These are phyloP conservation scores for Thermothielavioides terrestris DNA, from an alignment of 495 filamentous ascomycete genomes.

Conservation along the genomic window DNA sequence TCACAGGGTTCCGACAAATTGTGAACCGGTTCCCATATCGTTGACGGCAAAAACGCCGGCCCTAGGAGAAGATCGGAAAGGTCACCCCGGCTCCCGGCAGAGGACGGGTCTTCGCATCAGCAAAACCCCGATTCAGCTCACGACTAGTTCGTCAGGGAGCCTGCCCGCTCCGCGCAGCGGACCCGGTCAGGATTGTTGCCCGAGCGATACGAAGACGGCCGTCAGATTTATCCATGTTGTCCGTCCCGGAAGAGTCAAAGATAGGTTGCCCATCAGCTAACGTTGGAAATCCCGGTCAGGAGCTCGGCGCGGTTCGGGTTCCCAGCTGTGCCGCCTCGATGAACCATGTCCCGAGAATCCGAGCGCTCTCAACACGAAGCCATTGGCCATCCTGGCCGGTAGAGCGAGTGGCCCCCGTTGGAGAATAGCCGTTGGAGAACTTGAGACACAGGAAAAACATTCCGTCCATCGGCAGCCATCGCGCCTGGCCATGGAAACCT, in stretches of 20 bases:
- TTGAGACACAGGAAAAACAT: constrained; percentile 13
- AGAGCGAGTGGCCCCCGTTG: background rate
- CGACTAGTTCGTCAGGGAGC: background rate
- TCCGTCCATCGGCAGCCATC: too few species aligned
- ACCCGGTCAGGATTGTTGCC: background rate
- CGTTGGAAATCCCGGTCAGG: background rate
- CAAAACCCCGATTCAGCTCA: background rate
- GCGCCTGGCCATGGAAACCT: background rate
- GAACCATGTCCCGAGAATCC: constrained; percentile 5
- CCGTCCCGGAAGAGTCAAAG: background rate
- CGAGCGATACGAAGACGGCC: background rate
- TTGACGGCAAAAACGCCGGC: background rate
- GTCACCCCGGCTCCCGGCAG: background rate
- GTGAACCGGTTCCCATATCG: background rate
- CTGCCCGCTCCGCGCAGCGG: background rate
- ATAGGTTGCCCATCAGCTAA: background rate
- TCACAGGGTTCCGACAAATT: background rate
- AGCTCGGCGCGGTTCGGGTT: background rate
- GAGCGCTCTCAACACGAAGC: constrained; percentile 2
- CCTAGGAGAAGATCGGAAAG: background rate
- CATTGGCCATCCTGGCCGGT: constrained; percentile 4
- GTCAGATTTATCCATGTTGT: background rate
- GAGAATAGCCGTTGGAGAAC: constrained; percentile 15
- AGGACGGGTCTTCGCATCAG: background rate
- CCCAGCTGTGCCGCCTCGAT: background rate